Evolutionary conservation across 1,284 basidiomycete species (phyloP), one percentile per base, ranked within the genome.

Genomic region (Meira nashicola): DNA sequence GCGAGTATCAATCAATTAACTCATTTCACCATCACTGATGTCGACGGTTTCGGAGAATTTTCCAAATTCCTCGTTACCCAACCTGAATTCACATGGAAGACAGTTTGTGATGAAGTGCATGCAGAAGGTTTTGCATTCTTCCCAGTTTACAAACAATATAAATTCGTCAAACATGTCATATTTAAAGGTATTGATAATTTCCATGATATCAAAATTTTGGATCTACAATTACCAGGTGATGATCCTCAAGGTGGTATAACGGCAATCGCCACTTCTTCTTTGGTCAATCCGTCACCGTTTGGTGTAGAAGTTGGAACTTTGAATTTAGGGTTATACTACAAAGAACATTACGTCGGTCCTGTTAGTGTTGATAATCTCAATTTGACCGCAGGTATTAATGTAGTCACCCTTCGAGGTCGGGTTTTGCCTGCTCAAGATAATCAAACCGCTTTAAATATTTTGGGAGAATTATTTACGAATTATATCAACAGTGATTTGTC

Each of bases 251-350:
- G 87, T 46, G 89, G 88, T 38, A 86, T 90, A 69, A 79, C 87
- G 69, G 86, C 87, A 64, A 71, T 81, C 38, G 84, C 86, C 14
- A 79, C 82, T 12, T 88, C 86, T 0, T 74, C 81, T 54, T 73
- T 90, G 47, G 81, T 75, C 47, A 90, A 90, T 72, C 82, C 84
- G 19, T 88, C 87, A 84, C 86, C 88, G 1, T 89, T 90, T 73
- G 80, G 83, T 40, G 81, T 90, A 55, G 81, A 85, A 73, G 81
- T 90, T 38, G 89, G 88, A 28, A 86, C 84, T 1, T 84, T 87
- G n/a, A 79, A 84, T 9, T 85, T 89, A 64, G 82, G 82, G 60
- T 80, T 90, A 39, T 81, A 81, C 43, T 89, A 87, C 78, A 73
- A 85, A 53, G 82, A 81, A 58, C 80, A 87, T 28, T 81, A 80